Evolutionary conservation across 2,329 filamentous ascomycete species (phyloP).

Genomic region (Penicillium hesseltinei): DNA sequence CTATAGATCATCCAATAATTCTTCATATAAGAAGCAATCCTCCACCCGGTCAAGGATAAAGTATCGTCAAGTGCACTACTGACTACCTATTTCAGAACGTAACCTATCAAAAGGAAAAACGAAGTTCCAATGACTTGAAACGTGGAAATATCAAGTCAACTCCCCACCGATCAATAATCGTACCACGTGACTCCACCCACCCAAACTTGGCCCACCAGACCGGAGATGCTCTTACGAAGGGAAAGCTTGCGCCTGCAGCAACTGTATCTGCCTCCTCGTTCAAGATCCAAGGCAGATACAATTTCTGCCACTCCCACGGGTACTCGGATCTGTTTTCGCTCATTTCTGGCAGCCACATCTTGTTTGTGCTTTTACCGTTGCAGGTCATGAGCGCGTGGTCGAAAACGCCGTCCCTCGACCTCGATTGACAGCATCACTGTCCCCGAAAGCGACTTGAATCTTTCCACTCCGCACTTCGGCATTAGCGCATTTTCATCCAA

Average conservation of each 20-base stretch:
- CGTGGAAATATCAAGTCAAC: neutral
- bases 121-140: neutral
- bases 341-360: neutral
- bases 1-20: neutral
- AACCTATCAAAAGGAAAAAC: neutral
- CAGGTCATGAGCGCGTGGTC: slow-evolving; percentile 14
- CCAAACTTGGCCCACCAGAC: slow-evolving; percentile 10
- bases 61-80: neutral
- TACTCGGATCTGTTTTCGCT: neutral
- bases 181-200: slow-evolving; percentile 5
- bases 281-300: slow-evolving; percentile 12
- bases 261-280: slow-evolving; percentile 12
- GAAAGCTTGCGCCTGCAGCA: slow-evolving; percentile 13
- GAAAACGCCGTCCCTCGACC: slow-evolving; percentile 13
- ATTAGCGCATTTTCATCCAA: slow-evolving; percentile 3
- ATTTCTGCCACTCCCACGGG: neutral
- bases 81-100: neutral
- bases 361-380: slow-evolving; percentile 5
- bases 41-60: neutral
- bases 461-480: neutral
- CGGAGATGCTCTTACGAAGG: slow-evolving; percentile 9
- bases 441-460: neutral
- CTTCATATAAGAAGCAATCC: neutral
- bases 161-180: neutral
- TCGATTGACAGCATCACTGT: slow-evolving; percentile 9